Evolutionary conservation across 768 basidiomycete species (phyloP).

Genomic region (Neoboletus brunneissimus): DNA sequence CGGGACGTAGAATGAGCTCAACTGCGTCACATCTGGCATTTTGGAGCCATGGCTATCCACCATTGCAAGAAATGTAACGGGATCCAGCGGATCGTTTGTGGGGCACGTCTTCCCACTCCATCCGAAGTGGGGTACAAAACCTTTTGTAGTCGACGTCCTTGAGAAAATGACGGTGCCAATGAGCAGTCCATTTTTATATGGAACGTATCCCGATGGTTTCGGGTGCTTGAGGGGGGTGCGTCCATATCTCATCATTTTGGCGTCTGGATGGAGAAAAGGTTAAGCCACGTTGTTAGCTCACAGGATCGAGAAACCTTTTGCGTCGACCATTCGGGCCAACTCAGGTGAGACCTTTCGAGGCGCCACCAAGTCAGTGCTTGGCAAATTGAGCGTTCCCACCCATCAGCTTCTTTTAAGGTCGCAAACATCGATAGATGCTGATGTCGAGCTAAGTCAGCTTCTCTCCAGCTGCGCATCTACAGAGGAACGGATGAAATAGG

Average conservation of each 20-base stretch:
- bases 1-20: neutral
- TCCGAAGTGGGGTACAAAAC: neutral
- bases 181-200: neutral
- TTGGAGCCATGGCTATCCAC: neutral
- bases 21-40: neutral
- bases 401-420: slow-evolving; percentile 11
- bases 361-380: neutral
- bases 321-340: neutral
- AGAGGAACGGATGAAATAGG: slow-evolving; percentile 8
- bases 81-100: neutral
- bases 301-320: neutral
- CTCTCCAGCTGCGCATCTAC: slow-evolving; percentile 9
- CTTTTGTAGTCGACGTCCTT: neutral
- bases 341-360: neutral
- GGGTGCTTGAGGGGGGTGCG: neutral
- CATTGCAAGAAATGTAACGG: neutral
- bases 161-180: neutral
- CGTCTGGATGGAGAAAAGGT: slow-evolving; percentile 9
- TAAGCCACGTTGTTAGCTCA: slow-evolving; percentile 25
- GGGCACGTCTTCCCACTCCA: neutral
- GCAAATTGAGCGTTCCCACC: neutral
- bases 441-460: slow-evolving; percentile 2
- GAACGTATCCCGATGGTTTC: neutral
- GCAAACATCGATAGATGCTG: slow-evolving; percentile 9
- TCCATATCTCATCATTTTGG: neutral